phyloP scores from a whole-genome alignment of 176 grass and related monocot genomes.

The Aegilops sharonensis region DNA sequence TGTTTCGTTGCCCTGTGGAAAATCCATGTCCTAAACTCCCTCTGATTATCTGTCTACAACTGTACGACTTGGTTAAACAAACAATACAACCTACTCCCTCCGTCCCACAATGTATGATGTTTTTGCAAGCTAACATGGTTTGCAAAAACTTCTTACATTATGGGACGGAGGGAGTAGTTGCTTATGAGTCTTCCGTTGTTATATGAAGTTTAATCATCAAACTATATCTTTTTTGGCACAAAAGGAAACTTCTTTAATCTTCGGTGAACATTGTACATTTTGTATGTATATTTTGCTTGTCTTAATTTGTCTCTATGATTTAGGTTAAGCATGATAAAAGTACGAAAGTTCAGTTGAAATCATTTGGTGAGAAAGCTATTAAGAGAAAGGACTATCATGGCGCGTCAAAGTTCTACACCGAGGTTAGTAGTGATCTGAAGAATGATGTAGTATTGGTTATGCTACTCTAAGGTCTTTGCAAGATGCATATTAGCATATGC shows the following conservation, averaged over 20 bases:
- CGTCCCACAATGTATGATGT: too few relatives aligned
- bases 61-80: not conserved
- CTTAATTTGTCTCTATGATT: not conserved
- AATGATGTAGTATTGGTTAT: not conserved
- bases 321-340: not conserved
- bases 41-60: too few relatives aligned
- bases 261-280: not conserved
- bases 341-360: conserved; percentile 5
- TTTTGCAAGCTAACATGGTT: too few relatives aligned
- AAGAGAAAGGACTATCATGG: conserved; percentile 21
- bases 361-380: conserved; percentile 26
- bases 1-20: too few relatives aligned
- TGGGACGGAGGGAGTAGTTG: not conserved
- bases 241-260: not conserved
- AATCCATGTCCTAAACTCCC: too few relatives aligned
- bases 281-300: not conserved
- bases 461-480: not conserved
- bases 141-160: too few relatives aligned
- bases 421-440: not conserved
- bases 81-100: not conserved
- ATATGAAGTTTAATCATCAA: not conserved
- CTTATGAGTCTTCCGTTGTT: not conserved
- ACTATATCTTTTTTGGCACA: not conserved
- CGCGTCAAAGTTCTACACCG: not conserved
- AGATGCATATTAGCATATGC: not conserved